A percentile compares a stretch with the other conserved stretches of the same genome.
phyloP scores from a whole-genome alignment of 78 protist genomes.

The Dictyostelium capitatum region DNA sequence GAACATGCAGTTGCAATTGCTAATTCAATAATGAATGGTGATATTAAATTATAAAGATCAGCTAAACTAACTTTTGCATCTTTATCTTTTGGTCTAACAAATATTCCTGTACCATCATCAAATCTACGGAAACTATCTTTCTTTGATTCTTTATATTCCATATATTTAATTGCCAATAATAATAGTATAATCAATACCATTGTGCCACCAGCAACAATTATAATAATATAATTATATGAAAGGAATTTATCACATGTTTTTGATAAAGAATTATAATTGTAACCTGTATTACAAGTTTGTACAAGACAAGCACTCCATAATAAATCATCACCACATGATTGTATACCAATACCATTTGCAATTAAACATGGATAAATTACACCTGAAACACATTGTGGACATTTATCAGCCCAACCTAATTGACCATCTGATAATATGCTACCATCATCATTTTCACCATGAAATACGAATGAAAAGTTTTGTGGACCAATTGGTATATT shows the following conservation, averaged over 20 bases:
- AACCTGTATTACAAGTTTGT: constrained; percentile 31
- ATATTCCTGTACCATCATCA: constrained; percentile 25
- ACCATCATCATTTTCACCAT: constrained; percentile 16
- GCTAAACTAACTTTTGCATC: constrained; percentile 55
- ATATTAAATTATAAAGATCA: constrained; percentile 48
- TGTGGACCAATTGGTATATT: constrained; percentile 56
- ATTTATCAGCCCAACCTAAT: constrained; percentile 24
- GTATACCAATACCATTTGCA: constrained; percentile 45
- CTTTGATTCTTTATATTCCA: constrained; percentile 18
- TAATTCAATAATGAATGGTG: constrained; percentile 47
- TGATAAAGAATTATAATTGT: constrained; percentile 41
- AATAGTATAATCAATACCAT: constrained; percentile 15
- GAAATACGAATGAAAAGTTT: constrained; percentile 36
- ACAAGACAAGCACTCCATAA: constrained; percentile 44
- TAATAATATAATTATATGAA: constrained; percentile 57
- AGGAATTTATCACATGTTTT: constrained; percentile 42
- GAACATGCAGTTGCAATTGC: constrained; percentile 58
- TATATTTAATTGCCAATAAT: constrained; percentile 6
- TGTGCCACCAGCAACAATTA: constrained; percentile 77
- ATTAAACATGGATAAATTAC: constrained; percentile 8
- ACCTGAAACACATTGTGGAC: constrained; percentile 62
- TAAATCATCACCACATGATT: neutral
- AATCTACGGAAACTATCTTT: neutral
- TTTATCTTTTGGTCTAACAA: constrained; percentile 17
- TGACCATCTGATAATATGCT: neutral